Evolutionary conservation across 1,284 basidiomycete genomes (phyloP), one percentile per base, ranked within the genome.

Genomic region (Athelia sp.): DNA sequence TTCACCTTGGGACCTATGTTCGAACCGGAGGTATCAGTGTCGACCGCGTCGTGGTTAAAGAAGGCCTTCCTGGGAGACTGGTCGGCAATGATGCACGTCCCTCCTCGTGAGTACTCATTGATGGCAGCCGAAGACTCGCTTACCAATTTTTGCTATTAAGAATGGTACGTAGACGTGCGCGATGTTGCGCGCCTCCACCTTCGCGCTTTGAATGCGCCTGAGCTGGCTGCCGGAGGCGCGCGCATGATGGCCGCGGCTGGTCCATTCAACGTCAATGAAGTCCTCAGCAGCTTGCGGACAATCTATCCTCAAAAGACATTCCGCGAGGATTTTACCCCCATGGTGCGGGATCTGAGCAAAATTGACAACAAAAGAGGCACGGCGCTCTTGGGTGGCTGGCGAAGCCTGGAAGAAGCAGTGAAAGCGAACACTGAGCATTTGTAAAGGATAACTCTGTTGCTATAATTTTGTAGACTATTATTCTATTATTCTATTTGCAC

Each of bases 151-250:
- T 13, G 10, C 21, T 43, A 10, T 43, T 10, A 11, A 43, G 40
- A 43, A 43, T 43, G 40, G 40, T 11, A 11, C 19, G 40, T 43
- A 11, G 40, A 43, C 40, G 40, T 43, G 19, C 40, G 40, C 40
- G 40, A 43, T 19, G 19, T 21, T 10, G 40, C 11, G 40, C 40
- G 40, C 11, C 19, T 43, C 13, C 40, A 43, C 19, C 13, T 43
- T 10, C 14, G 10, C 13, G 40, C 40, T 11, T 19, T 43, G 14
- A 43, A 11, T 11, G 10, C 19, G 14, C 14, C 13, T 13, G 11
- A 11, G 11, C 13, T 21, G 13, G 11, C 14, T 11, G 40, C 40
- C 19, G 14, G 14, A 13, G 40, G 40, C 10, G 13, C 11, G 10
- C 40, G 40, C 11, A 13, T 43, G 14, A 13, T 10, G 11, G 40